A percentile compares a stretch with the other conserved stretches of the same genome.
These are phyloP conservation scores for Wakefieldia striispora DNA, from an alignment of 768 basidiomycete genomes.

Conservation along the genomic window DNA sequence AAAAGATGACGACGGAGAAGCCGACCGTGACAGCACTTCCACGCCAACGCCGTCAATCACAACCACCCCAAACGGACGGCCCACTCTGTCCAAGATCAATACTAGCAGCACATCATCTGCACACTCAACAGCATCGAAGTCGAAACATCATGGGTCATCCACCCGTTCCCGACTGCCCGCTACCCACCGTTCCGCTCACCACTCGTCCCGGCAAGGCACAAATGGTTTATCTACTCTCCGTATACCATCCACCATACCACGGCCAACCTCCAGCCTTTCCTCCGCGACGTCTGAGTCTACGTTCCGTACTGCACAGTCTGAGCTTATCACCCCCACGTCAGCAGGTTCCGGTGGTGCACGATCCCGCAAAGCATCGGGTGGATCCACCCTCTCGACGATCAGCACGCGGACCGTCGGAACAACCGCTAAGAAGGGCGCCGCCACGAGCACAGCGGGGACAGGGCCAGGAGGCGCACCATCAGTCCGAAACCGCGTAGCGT, in stretches of 20 bases:
- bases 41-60: slow-evolving; percentile 14
- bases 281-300: slow-evolving; percentile 32
- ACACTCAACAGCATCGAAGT: slow-evolving; percentile 16
- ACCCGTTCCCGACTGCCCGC: slow-evolving; percentile 20
- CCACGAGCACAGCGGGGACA: slow-evolving; percentile 1
- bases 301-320: slow-evolving; percentile 32
- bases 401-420: slow-evolving; percentile 34
- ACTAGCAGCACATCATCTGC: slow-evolving; percentile 25
- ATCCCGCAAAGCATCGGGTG: slow-evolving; percentile 29
- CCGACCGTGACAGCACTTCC: slow-evolving; percentile 12
- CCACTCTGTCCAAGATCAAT: slow-evolving; percentile 26
- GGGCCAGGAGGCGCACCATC: slow-evolving; percentile 10
- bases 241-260: slow-evolving; percentile 26
- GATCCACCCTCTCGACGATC: slow-evolving; percentile 29
- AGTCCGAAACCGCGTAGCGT: slow-evolving; percentile 22
- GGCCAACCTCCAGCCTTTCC: slow-evolving; percentile 29
- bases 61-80: slow-evolving; percentile 20
- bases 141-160: slow-evolving; percentile 17
- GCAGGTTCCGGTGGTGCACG: slow-evolving; percentile 22
- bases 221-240: slow-evolving; percentile 30
- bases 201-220: slow-evolving; percentile 12
- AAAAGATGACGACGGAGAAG: slow-evolving; percentile 6
- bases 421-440: slow-evolving; percentile 10
- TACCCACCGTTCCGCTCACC: slow-evolving; percentile 25
- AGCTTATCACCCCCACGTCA: slow-evolving; percentile 29